Conservation (phyloP, 169 alveolate genomes). For the Eimeria nieschulzi region DNA sequence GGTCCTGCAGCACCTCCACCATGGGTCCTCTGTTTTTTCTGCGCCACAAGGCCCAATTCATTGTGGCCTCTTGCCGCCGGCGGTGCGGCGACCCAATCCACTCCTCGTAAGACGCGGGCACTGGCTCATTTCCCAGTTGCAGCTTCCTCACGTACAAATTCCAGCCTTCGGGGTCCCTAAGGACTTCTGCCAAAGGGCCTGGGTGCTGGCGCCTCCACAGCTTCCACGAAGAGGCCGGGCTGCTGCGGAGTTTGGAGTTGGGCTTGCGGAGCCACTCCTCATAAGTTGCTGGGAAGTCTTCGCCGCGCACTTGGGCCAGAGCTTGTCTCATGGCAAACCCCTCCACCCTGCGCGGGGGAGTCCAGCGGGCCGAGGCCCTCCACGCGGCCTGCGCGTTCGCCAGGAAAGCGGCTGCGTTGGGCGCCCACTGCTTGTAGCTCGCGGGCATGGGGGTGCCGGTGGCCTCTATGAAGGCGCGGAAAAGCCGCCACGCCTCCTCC, state of each 20-base stretch:
- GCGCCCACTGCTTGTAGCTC: constrained; percentile 31
- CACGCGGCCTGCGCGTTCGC: constrained; percentile 11
- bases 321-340: constrained; percentile 33
- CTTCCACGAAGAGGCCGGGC: constrained; percentile 48
- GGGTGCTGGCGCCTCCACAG: constrained; percentile 61
- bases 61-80: constrained; percentile 53
- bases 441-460: constrained; percentile 14
- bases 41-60: constrained; percentile 69
- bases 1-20: constrained; percentile 70
- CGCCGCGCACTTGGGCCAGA: constrained; percentile 38
- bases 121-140: constrained; percentile 29
- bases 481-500: constrained; percentile 66
- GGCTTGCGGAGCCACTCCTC: constrained; percentile 69
- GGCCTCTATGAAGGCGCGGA: constrained; percentile 34
- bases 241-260: constrained; percentile 22
- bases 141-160: constrained; percentile 30
- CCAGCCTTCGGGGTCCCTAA: constrained; percentile 73
- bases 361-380: constrained; percentile 5
- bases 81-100: constrained; percentile 61
- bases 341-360: constrained; percentile 31
- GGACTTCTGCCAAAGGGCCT: constrained; percentile 66
- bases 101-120: constrained; percentile 67
- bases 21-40: constrained; percentile 56
- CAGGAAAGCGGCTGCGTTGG: constrained; percentile 43
- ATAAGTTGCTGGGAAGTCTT: constrained; percentile 47